Evolutionary conservation across 495 filamentous ascomycete species (phyloP).

Genomic region (Talaromyces proteolyticus): DNA sequence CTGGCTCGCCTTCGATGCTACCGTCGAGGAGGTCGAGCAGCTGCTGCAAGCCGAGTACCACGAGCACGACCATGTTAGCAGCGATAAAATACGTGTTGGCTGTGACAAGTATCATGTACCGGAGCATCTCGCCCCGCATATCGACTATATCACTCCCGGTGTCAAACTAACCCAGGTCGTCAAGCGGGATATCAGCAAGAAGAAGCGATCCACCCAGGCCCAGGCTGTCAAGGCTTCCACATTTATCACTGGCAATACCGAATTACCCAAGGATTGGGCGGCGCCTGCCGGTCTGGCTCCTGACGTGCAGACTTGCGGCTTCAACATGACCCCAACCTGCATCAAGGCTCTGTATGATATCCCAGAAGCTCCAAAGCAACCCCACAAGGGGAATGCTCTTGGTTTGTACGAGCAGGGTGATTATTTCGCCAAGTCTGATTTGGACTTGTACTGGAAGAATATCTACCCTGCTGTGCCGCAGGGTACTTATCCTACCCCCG

Average conservation of each 20-base stretch:
- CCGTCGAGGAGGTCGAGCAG: conserved; percentile 47
- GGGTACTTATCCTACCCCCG: conserved; percentile 35
- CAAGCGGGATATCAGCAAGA: conserved; percentile 9
- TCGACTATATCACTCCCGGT: conserved; percentile 57
- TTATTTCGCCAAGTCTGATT: conserved; percentile 47
- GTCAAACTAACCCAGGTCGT: conserved; percentile 33
- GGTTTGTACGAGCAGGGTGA: conserved; percentile 47
- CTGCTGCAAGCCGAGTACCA: conserved; percentile 56
- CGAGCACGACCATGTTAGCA: conserved; percentile 42
- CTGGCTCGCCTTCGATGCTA: conserved; percentile 53
- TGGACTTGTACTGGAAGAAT: conserved; percentile 51
- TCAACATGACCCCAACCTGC: conserved; percentile 47
- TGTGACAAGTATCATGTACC: conserved; percentile 52
- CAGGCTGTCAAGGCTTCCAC: conserved; percentile 13
- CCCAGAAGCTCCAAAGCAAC: conserved; percentile 23
- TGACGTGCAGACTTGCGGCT: conserved; percentile 29
- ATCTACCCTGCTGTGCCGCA: conserved; percentile 32
- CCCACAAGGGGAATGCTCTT: conserved; percentile 34
- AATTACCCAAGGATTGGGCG: conserved; percentile 4
- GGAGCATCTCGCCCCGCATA: conserved; percentile 37
- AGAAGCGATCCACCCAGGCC: conserved; percentile 3
- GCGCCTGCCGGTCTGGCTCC: conserved; percentile 2
- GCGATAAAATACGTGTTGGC: conserved; percentile 39
- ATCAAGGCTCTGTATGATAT: conserved; percentile 48
- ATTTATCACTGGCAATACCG: background rate